These are phyloP conservation scores for Fusarium nodosum DNA, from an alignment of 2,329 filamentous ascomycete genomes.

Conservation along the genomic window DNA sequence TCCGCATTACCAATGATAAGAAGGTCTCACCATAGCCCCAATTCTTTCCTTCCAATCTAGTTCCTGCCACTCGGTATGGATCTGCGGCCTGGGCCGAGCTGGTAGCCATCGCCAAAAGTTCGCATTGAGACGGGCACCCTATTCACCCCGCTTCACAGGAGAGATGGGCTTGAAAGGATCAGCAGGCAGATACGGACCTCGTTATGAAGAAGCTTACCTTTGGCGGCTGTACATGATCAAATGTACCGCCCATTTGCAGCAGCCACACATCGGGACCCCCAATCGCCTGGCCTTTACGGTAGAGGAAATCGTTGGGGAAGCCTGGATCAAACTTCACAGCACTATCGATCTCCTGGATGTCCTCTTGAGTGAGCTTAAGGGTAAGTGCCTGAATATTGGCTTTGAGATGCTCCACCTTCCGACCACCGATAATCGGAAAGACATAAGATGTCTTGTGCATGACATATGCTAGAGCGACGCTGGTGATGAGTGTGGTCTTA, in stretches of 20 bases:
- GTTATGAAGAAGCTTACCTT: conserved; percentile 50
- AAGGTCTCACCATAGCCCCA: conserved; percentile 6
- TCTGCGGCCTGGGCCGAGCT: conserved; percentile 24
- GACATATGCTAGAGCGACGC: conserved; percentile 77
- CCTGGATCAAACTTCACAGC: conserved; percentile 73
- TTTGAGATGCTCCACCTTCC: conserved; percentile 77
- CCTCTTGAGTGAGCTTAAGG: conserved; percentile 69
- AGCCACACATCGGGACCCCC: conserved; percentile 60
- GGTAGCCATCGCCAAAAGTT: conserved; percentile 54
- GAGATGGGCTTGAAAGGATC: conserved; percentile 56
- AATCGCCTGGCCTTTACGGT: conserved; percentile 55
- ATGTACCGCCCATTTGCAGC: conserved; percentile 61
- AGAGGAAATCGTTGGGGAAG: conserved; percentile 75
- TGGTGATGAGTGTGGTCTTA: conserved; percentile 60
- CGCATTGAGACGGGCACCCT: conserved; percentile 55
- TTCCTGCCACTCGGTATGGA: conserved; percentile 16
- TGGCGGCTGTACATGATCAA: conserved; percentile 63
- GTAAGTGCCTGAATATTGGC: conserved; percentile 77
- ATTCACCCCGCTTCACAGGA: conserved; percentile 58
- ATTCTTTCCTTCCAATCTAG: conserved; percentile 26
- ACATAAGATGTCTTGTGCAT: conserved; percentile 79
- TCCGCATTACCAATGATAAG: conserved; percentile 18
- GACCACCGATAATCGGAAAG: conserved; percentile 79
- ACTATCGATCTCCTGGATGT: conserved; percentile 75
- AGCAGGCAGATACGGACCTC: background rate